phyloP scores from a whole-genome alignment of 2,329 filamentous ascomycete species.

The Ceratocystis huliohia region DNA sequence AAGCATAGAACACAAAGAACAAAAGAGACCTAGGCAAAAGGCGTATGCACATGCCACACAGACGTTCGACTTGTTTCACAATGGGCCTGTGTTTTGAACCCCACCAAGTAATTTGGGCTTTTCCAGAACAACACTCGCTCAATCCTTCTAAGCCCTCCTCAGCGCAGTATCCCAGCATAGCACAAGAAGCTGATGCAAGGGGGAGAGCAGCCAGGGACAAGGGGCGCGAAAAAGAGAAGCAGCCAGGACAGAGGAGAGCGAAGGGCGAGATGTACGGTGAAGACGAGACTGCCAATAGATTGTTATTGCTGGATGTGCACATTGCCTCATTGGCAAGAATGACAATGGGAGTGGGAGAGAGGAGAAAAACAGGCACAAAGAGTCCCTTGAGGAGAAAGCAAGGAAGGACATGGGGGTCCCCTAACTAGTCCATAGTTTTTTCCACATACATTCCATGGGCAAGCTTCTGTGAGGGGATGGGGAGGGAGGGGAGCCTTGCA shows the following conservation, averaged over 20 bases:
- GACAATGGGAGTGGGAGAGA: no score
- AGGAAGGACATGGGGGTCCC: no score
- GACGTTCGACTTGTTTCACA: conserved; percentile 4
- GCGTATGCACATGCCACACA: neutral
- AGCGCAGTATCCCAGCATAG: neutral
- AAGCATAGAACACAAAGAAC: neutral
- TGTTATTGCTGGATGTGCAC: no score
- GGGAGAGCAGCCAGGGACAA: neutral
- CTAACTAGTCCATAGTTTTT: neutral
- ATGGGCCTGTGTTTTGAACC: neutral
- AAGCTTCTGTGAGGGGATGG: no score
- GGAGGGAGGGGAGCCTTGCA: no score
- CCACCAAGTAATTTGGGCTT: neutral
- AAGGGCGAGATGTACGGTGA: neutral
- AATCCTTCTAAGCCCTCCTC: neutral
- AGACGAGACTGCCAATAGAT: no score
- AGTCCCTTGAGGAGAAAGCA: no score
- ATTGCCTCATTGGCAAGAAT: no score
- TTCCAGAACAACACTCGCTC: neutral
- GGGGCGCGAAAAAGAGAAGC: neutral
- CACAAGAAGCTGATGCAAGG: neutral
- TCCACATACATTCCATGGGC: neutral
- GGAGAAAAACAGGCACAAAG: no score
- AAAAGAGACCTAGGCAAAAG: neutral
- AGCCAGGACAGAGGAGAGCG: neutral